Conservation (phyloP, 2,329 filamentous ascomycete species). For the Grosmannia clavigera region DNA sequence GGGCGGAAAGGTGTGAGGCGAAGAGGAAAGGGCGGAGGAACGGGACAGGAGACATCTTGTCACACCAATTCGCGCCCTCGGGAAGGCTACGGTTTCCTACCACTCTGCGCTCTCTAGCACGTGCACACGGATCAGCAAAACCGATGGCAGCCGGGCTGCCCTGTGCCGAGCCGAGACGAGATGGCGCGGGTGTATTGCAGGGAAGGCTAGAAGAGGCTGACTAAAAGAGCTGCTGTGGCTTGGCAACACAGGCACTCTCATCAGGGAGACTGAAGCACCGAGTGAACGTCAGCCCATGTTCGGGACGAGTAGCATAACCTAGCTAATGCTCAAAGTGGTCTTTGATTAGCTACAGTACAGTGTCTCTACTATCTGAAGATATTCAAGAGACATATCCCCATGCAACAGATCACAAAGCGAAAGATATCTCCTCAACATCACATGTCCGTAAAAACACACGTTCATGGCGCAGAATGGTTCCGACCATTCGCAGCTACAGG, state of each 20-base stretch:
- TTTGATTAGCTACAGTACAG: neutral
- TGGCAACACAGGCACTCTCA: neutral
- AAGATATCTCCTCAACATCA: too few species aligned
- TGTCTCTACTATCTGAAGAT: too few species aligned
- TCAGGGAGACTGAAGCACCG: neutral
- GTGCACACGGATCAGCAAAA: neutral
- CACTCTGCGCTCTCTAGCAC: neutral
- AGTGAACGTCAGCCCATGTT: neutral
- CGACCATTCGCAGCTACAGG: neutral
- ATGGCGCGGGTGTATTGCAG: neutral
- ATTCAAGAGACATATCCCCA: too few species aligned
- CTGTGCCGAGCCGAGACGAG: neutral
- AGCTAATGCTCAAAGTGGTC: neutral
- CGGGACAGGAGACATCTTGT: neutral
- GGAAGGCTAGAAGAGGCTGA: neutral
- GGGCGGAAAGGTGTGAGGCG: constrained; percentile 20
- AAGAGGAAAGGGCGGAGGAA: neutral
- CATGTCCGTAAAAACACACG: neutral
- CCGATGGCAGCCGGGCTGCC: neutral
- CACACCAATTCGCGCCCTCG: neutral
- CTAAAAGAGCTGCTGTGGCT: neutral
- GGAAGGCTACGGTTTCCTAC: too few species aligned
- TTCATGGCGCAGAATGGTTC: neutral
- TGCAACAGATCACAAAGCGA: too few species aligned
- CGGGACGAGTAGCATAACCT: neutral